Evolutionary conservation across 2,329 filamentous ascomycete species (phyloP), one percentile per base, ranked within the genome.

Genomic region (Calonectria multiphialidica): DNA sequence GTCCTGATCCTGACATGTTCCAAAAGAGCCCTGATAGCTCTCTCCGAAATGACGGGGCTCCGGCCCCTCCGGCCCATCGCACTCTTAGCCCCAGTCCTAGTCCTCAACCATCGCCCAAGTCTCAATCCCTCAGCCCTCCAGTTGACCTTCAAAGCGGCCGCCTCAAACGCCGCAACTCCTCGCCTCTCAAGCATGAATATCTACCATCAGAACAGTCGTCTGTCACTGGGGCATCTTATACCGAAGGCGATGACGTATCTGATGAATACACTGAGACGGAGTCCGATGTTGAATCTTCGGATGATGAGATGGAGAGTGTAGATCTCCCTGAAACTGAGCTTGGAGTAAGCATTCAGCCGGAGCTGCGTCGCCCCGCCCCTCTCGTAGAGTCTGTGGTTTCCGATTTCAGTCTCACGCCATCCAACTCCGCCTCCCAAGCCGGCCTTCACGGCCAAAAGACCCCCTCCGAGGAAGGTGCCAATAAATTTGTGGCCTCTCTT

Each of bases 101-200:
- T 64, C 86, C 73, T 73, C 84, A 75, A 78, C 81, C 61, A 80
- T 74, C 59, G 55, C 59, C 77, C 70, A 74, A 73, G 75, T 65
- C 76, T 71, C 71, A 76, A 71, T 67, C 76, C 68, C 13, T 76
- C 62, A 73, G 74, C 72, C 87, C 81, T 76, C 92, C 82, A 80
- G 86, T 80, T 79, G 92, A 86, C 77, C 82, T 77, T 81, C 84
- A 81, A 78, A 82, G 78, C 76, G 79, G 78, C 75, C 88, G 82
- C 82, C 75, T 90, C 25, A 90, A 93, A 80, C 91, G 96, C 53
- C 91, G 95, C 21, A 93, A 92, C 1, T 98, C 97, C 0, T 99
- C 97, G 1, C 97, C 97, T 0, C 87, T 99, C 62, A 99, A 99
- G 85, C 96, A 98, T 81, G 96, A 99, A 84, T 99, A 98, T 79